These are phyloP conservation scores for Cyclotella distinguenda DNA, from an alignment of 108 stramenopile species.

Conservation along the genomic window DNA sequence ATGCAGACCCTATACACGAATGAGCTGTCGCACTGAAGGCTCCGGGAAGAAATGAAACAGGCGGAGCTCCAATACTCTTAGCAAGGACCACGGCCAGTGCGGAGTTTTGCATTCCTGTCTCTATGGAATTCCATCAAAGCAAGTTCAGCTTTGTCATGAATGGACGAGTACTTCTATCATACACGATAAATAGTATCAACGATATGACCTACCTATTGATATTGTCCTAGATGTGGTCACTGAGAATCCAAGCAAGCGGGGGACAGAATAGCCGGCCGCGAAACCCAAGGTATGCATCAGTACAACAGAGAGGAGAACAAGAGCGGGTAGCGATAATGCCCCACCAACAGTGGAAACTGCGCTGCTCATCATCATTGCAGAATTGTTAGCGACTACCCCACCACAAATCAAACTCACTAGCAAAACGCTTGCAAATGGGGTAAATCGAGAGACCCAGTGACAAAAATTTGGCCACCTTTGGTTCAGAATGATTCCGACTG, in stretches of 20 bases:
- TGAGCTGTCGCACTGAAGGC: constrained; percentile 89
- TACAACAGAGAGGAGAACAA: constrained; percentile 69
- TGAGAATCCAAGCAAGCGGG: constrained; percentile 52
- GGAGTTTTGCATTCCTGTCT: constrained; percentile 96
- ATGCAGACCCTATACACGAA: constrained; percentile 83
- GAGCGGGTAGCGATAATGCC: constrained; percentile 15
- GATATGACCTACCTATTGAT: too few relatives aligned
- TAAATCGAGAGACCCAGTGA: constrained; percentile 62
- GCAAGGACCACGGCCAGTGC: constrained; percentile 95
- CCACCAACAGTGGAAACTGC: constrained; percentile 5
- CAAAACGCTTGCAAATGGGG: constrained; percentile 84
- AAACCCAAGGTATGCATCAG: constrained; percentile 83
- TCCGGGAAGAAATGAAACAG: constrained; percentile 84
- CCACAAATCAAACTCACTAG: constrained; percentile 91
- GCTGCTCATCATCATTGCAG: constrained; percentile 45
- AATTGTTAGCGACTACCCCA: constrained; percentile 87
- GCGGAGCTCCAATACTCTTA: constrained; percentile 77
- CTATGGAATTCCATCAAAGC: too few relatives aligned
- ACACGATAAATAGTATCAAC: too few relatives aligned
- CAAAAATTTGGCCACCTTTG: constrained; percentile 59
- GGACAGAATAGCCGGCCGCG: constrained; percentile 71
- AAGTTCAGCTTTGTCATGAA: too few relatives aligned
- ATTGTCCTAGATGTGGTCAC: constrained; percentile 77
- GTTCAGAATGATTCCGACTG: constrained; percentile 84
- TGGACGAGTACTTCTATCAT: too few relatives aligned